Percentiles rank a stretch among this genome's conserved stretches.
Conservation (phyloP, 164 flowering plant species). For the Berberis vulgaris region DNA sequence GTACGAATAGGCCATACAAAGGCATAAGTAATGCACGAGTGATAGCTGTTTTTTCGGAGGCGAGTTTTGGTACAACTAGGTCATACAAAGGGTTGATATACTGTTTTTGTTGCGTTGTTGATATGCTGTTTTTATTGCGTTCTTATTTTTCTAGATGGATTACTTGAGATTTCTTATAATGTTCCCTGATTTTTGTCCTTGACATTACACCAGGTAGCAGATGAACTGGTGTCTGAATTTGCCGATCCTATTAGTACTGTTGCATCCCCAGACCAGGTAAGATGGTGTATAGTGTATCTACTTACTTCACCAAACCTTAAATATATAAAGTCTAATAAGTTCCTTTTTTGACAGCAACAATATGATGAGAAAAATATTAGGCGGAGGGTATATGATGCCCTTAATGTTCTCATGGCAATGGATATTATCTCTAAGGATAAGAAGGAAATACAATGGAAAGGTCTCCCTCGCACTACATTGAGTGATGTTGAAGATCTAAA, state of each 20-base stretch:
- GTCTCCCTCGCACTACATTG: conserved; percentile 59
- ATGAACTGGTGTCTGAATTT: conserved; percentile 82
- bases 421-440: conserved; percentile 79
- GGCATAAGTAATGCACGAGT: too few relatives aligned
- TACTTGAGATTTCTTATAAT: neutral
- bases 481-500: conserved; percentile 66
- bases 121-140: too few relatives aligned
- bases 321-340: neutral
- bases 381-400: conserved; percentile 82
- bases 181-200: too few relatives aligned
- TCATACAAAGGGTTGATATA: too few relatives aligned
- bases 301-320: neutral
- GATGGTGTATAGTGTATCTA: neutral
- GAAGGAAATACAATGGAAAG: conserved; percentile 84
- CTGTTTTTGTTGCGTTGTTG: too few relatives aligned
- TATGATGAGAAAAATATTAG: conserved; percentile 84
- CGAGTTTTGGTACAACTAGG: too few relatives aligned
- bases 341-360: conserved; percentile 35
- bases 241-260: conserved; percentile 38
- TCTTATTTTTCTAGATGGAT: too few relatives aligned
- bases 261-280: conserved; percentile 64
- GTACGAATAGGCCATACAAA: too few relatives aligned
- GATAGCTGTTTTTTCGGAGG: too few relatives aligned
- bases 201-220: conserved; percentile 62
- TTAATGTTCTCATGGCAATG: conserved; percentile 90